Base-by-base conservation (phyloP, 208 protist genomes). In the Vickermania ingenoplastis region DNA sequence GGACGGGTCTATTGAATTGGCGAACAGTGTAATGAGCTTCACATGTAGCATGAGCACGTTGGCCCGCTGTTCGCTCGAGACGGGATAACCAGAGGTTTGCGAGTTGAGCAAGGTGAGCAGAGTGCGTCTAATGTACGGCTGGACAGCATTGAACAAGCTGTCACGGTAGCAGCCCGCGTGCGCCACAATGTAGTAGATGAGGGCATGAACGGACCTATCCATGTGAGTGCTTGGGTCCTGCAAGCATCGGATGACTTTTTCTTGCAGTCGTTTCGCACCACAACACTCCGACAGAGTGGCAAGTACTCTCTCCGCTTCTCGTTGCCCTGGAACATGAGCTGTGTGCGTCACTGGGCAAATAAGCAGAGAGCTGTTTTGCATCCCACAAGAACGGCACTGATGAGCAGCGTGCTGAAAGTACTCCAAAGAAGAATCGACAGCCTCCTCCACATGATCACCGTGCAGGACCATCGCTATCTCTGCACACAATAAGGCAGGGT, bases 381-480 rank as follows among this genome's bases (percentile, higher is more conserved):
- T 63, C 17, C 83, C 84, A 69, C 89, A 95, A 67, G 79, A 79
- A 21, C 71, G 74, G 67, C 89, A 95, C 51, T 80, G 71, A 22
- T 75, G 71, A 7, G 80, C 77, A 23, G 78, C 83, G 63, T 95
- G 82, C 30, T 72, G 65, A 59, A 92, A 84, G 67, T 95, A 88
- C 31, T 79, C 72, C 23, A 91, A 60, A 25, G 83, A 75, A 25
- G 85, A 85, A 57, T 90, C 81, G 57, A 92, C 79, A 22, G 89
- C 89, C 45, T 86, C 89, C 53, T 69, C 65, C 41, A 95, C 80
- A 67, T 95, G 82, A 55, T 79, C 63, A 57, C 91, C 75, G 68
- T 92, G 85, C 36, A 95, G 68, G 65, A 92, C 89, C 89, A 95
- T 95, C n/a, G 81, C 82, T 48, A 92, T 59, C 59, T 95, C 85